A percentile compares a stretch with the other conserved stretches of the same genome.
Evolutionary conservation across 805 yeast species (phyloP).

Genomic region (Danielia reshetovae): DNA sequence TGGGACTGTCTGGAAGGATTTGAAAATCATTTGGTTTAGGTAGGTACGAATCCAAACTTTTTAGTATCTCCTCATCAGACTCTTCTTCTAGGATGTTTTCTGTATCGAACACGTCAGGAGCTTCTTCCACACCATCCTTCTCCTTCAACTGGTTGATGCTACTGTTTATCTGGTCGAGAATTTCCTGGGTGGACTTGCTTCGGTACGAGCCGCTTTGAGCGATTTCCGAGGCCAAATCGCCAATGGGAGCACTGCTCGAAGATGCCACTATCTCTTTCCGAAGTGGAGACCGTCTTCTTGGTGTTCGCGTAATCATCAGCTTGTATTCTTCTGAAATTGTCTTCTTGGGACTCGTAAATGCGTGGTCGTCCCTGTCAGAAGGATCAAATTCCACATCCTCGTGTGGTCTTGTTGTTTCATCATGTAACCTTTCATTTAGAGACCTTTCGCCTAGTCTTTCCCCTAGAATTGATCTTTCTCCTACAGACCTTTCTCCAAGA

Average conservation of each 20-base stretch:
- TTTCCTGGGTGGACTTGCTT: constrained; percentile 15
- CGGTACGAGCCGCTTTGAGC: constrained; percentile 11
- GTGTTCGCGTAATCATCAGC: constrained; percentile 3
- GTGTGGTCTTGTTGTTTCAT: neutral
- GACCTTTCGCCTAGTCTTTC: too few relatives aligned
- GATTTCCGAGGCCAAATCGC: constrained; percentile 9
- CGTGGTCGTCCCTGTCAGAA: constrained; percentile 14
- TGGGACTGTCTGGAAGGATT: too few relatives aligned
- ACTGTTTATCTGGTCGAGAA: constrained; percentile 24
- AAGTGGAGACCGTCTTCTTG: constrained; percentile 14
- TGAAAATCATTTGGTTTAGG: too few relatives aligned
- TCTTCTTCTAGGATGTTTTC: too few relatives aligned
- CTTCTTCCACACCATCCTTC: constrained; percentile 4
- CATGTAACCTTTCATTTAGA: too few relatives aligned
- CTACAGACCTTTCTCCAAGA: too few relatives aligned
- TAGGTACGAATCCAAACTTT: constrained; percentile 2
- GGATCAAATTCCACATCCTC: constrained; percentile 25
- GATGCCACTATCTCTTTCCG: constrained; percentile 7
- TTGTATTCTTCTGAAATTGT: neutral
- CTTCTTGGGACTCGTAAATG: neutral
- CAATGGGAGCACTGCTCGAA: constrained; percentile 5
- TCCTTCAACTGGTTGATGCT: constrained; percentile 17
- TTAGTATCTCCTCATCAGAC: constrained; percentile 3
- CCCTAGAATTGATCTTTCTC: too few relatives aligned
- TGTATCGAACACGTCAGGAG: too few relatives aligned